phyloP scores from a whole-genome alignment of 2,329 filamentous ascomycete genomes.

The Escovopsis weberi region DNA sequence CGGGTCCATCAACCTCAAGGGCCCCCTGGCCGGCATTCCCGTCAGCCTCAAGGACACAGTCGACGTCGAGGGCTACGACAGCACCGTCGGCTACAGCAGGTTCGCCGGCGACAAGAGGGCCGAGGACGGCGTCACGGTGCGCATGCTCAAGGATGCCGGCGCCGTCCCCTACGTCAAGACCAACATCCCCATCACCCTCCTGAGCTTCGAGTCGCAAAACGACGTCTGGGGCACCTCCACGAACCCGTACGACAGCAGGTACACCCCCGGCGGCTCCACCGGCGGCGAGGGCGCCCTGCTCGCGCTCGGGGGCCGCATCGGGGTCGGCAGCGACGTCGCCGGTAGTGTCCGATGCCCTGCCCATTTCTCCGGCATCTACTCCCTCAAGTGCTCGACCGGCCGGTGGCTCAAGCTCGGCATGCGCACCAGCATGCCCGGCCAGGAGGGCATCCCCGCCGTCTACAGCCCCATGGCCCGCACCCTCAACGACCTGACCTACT shows the following conservation, averaged over 20 bases:
- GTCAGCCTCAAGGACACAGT: slow-evolving; percentile 74
- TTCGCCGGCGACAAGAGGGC: slow-evolving; percentile 52
- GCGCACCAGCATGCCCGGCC: slow-evolving; percentile 78
- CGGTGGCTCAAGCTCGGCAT: slow-evolving; percentile 80
- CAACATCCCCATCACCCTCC: slow-evolving; percentile 70
- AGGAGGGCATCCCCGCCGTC: slow-evolving; percentile 78
- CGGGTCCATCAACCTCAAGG: slow-evolving; percentile 53
- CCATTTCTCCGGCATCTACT: slow-evolving; percentile 82
- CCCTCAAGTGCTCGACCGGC: slow-evolving; percentile 73
- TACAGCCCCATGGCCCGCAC: slow-evolving; percentile 90
- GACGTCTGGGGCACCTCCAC: slow-evolving; percentile 67
- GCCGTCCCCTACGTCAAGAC: slow-evolving; percentile 91
- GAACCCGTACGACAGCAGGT: slow-evolving; percentile 73
- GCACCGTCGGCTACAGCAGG: slow-evolving; percentile 64
- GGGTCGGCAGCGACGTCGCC: slow-evolving; percentile 81
- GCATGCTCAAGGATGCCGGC: slow-evolving; percentile 71
- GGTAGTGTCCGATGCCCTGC: slow-evolving; percentile 78
- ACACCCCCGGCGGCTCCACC: slow-evolving; percentile 81
- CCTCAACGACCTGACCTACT: slow-evolving; percentile 69
- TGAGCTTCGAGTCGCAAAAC: slow-evolving; percentile 71
- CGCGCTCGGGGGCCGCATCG: slow-evolving; percentile 71
- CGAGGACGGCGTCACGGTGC: slow-evolving; percentile 58
- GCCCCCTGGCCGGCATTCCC: slow-evolving; percentile 75
- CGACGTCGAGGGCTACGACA: slow-evolving; percentile 69
- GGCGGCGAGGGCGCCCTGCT: slow-evolving; percentile 73